Conservation (phyloP, 306 rosid genomes). For the Prunus kanzakura region DNA sequence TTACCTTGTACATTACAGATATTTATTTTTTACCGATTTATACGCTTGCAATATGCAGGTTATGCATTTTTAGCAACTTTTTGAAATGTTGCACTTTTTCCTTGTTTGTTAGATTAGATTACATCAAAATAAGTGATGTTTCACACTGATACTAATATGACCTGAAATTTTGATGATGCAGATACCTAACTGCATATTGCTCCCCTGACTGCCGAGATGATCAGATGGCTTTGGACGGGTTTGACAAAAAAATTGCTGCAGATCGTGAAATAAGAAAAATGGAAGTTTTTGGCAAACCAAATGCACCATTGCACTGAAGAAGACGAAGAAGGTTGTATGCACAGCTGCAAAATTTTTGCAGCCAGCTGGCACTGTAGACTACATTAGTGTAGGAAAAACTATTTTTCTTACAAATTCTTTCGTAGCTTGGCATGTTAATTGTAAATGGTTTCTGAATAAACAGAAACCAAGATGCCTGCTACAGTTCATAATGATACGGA, state of each 20-base stretch:
- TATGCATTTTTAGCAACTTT: not conserved
- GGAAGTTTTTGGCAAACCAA: not conserved
- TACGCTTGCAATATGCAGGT: not conserved
- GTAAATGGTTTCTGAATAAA: not conserved
- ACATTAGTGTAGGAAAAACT: not conserved
- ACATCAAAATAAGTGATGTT: not conserved
- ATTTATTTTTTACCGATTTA: not conserved
- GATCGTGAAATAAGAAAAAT: not conserved
- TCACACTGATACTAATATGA: not conserved
- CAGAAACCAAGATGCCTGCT: not conserved
- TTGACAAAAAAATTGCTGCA: not conserved
- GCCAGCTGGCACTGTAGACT: slow-evolving; percentile 4
- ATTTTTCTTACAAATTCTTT: not conserved
- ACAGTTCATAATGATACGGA: not conserved
- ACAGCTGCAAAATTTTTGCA: not conserved
- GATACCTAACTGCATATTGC: slow-evolving; percentile 15
- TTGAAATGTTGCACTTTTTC: not conserved
- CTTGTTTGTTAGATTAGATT: not conserved
- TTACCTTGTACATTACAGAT: not conserved
- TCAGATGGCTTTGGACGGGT: slow-evolving; percentile 13
- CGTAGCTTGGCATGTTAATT: not conserved
- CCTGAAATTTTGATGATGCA: slow-evolving; percentile 17
- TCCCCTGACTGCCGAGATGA: not conserved
- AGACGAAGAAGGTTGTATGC: not conserved
- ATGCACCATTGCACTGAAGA: not conserved